Base-by-base conservation (phyloP, 805 yeast genomes). In the Pichia cephalocereana region DNA sequence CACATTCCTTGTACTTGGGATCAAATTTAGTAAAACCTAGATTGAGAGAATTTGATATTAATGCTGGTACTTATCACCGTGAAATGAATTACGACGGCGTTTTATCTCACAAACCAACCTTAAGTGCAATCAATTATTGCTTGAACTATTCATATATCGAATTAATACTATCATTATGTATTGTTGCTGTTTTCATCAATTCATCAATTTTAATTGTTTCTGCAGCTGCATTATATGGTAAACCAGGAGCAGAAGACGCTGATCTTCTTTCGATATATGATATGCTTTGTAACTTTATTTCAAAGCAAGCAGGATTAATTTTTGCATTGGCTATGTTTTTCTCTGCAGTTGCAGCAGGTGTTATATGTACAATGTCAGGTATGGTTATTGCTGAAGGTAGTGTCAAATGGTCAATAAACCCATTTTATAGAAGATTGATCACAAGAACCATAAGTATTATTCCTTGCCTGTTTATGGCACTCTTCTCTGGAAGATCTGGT, bases 311-410 rank as follows among this genome's bases (percentile, higher is more conserved):
- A 0, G 97, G 96, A 28, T 80, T 87, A 0, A 65, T 88, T 0
- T 90, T 90, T 67, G 88, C 88, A 75, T 63, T 87, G 46, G 96
- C 96, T 0, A 70, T 90, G 56, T 69, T 90, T 38, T 77, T 86
- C 50, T 83, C 93, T 49, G 96, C 96, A 7, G 89, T 86, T 59
- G 83, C 90, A 42, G 96, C 96, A 0, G 96, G 96, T 44, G 80
- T 90, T 40, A 90, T 89, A 2, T 89, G 96, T 63, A 90, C 97
- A 0, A 83, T 90, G 68, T 87, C 95, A 0, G 96, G 96, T 10
- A 95, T 90, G 65, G 81, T 90, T 56, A 96, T 90, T 2, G 78
- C 88, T 55, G 97, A 90, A 63, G 97, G 97, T 0, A 91, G 86
- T 59, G 69, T 90, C 38, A 76, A 81, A 46, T 89, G 96, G 96